Evolutionary conservation across 2,329 filamentous ascomycete genomes (phyloP), one percentile per base, ranked within the genome.

Genomic region (Didymella segeticola): DNA sequence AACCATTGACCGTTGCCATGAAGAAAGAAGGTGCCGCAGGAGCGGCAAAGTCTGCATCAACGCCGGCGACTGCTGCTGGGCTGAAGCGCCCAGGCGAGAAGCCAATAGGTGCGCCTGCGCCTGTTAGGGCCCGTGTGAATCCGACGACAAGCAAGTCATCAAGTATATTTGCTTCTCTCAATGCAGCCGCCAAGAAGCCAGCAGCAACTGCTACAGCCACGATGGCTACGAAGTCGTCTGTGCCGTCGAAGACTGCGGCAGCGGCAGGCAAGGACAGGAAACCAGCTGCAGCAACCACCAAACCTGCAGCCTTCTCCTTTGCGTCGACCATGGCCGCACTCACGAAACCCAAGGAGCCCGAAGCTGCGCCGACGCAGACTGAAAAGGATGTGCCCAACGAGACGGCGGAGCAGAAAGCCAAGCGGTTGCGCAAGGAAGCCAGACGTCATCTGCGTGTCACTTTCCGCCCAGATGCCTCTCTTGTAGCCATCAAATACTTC

Each of bases 341-440:
- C 15, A 76, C 80, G 42, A 86, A 86, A 62, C 81, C 82, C 5
- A 86, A 86, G 50, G 73, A 80, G 42, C 77, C 78, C 56, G 73
- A 79, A 66, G 80, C 79, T 12, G 73, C 78, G 4, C 66, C 69
- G 15, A 51, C 64, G 27, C 82, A 83, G 51, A 75, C 81, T 0
- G 84, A 85, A 60, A 84, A 86, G 57, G 77, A 76, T 53, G 69
- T 71, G 15, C 75, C 79, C 0, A 77, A 80, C 0, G 89, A 93
- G 70, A 91, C 87, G 0, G 78, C 85, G 0, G 87, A 90, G 63
- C 83, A 91, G 68, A 86, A 81, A 63, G 78, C 80, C 1, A 89
- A 86, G 64, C 84, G 90, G 10, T 77, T 91, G 4, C 85, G 89
- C 29, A 92, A 91, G 66, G 89, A 92, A 69, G 82, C 85, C 53